These are phyloP conservation scores for Xylaria digitata DNA, from an alignment of 2,329 filamentous ascomycete species.

Conservation along the genomic window DNA sequence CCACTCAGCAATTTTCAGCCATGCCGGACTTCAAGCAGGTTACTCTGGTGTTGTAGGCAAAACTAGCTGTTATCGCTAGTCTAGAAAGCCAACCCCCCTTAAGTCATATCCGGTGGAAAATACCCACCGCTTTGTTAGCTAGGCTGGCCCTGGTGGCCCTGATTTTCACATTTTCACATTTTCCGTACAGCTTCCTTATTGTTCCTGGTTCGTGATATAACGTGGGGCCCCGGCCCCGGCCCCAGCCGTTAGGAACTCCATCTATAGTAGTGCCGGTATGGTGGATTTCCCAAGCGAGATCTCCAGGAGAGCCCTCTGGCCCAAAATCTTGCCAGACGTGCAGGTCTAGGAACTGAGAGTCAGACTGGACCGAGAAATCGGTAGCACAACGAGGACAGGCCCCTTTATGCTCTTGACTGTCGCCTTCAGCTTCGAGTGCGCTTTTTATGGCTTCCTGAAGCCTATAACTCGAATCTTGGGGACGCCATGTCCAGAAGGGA, in stretches of 20 bases:
- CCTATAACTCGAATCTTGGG: background rate
- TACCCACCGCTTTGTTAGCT: too few species aligned
- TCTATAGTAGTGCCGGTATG: background rate
- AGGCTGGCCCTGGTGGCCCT: too few species aligned
- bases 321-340: slow-evolving; percentile 29
- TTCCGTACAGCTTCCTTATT: slow-evolving; percentile 5
- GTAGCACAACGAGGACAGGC: slow-evolving; percentile 12
- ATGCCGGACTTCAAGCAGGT: too few species aligned
- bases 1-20: too few species aligned
- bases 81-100: too few species aligned
- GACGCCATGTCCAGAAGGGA: background rate
- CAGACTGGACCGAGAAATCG: slow-evolving; percentile 14
- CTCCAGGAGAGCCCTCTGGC: slow-evolving; percentile 8
- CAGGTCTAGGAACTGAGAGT: slow-evolving; percentile 1
- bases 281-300: slow-evolving; percentile 16
- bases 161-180: too few species aligned
- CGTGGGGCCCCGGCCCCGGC: background rate
- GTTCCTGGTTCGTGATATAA: slow-evolving; percentile 6
- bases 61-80: too few species aligned
- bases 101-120: too few species aligned
- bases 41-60: too few species aligned
- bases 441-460: background rate
- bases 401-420: background rate
- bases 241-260: background rate
- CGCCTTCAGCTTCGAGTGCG: background rate